Evolutionary conservation across 2,329 filamentous ascomycete genomes (phyloP).

Genomic region (Zalaria obscura): DNA sequence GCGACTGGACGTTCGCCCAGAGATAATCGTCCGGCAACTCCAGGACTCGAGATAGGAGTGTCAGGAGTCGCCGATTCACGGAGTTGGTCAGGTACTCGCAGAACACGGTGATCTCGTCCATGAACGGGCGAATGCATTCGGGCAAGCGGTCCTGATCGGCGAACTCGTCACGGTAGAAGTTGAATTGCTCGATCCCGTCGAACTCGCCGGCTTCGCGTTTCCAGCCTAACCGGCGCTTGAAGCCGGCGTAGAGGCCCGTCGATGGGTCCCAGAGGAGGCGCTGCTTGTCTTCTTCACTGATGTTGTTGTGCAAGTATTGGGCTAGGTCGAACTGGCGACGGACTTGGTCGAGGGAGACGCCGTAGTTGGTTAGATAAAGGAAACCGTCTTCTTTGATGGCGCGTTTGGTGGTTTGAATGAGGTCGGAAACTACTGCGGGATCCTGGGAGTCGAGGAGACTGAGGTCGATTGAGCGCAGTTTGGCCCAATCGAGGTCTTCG

Average conservation of each 20-base stretch:
- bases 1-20: constrained; percentile 28
- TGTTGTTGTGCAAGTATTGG: constrained; percentile 36
- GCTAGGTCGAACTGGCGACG: constrained; percentile 37
- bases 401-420: constrained; percentile 22
- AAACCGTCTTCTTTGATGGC: constrained; percentile 21
- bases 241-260: constrained; percentile 35
- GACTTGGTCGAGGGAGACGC: constrained; percentile 32
- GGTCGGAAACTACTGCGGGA: background rate
- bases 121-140: constrained; percentile 32
- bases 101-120: constrained; percentile 35
- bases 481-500: background rate
- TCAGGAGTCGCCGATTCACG: constrained; percentile 26
- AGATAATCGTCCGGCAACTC: constrained; percentile 31
- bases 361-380: constrained; percentile 36
- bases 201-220: constrained; percentile 28
- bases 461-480: background rate
- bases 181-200: constrained; percentile 41
- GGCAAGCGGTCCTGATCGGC: constrained; percentile 28
- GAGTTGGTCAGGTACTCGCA: constrained; percentile 34
- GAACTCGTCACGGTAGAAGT: constrained; percentile 37
- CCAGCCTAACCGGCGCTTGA: constrained; percentile 35
- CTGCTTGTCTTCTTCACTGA: constrained; percentile 35
- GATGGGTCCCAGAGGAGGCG: constrained; percentile 33
- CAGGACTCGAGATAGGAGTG: constrained; percentile 28
- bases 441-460: background rate